Evolutionary conservation across 495 filamentous ascomycete genomes (phyloP).

Genomic region (Penicillium turbatum): DNA sequence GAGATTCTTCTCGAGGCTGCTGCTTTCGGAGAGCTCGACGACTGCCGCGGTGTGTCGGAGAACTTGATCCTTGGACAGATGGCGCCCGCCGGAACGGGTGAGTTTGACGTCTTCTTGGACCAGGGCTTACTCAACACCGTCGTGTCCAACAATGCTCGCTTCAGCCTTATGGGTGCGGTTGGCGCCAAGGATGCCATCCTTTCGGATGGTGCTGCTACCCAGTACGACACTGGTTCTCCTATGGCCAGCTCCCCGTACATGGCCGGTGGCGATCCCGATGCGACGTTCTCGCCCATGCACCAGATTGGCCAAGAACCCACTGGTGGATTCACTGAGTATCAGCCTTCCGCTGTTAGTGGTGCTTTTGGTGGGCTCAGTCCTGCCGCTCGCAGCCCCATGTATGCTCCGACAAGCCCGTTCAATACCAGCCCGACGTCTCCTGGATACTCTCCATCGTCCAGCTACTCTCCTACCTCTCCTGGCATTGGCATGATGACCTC

Average conservation of each 20-base stretch:
- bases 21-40: constrained; percentile 88
- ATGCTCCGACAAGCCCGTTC: constrained; percentile 73
- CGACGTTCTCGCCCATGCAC: constrained; percentile 86
- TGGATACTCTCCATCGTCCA: constrained; percentile 70
- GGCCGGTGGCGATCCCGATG: constrained; percentile 71
- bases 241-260: constrained; percentile 73
- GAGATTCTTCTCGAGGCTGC: constrained; percentile 96
- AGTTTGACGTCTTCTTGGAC: constrained; percentile 88
- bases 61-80: constrained; percentile 98
- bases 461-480: constrained; percentile 61
- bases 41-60: constrained; percentile 96
- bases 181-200: constrained; percentile 63
- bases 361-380: constrained; percentile 62
- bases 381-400: constrained; percentile 63
- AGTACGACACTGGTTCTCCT: constrained; percentile 89
- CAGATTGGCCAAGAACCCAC: constrained; percentile 69
- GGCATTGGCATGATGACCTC: constrained; percentile 52
- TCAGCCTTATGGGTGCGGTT: constrained; percentile 72
- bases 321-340: constrained; percentile 66
- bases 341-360: constrained; percentile 35
- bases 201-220: constrained; percentile 82
- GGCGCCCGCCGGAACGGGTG: constrained; percentile 92
- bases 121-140: constrained; percentile 93
- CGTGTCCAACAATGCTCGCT: constrained; percentile 80
- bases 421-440: constrained; percentile 72